Evolutionary conservation across 108 stramenopile genomes (phyloP), one percentile per base, ranked within the genome.

Genomic region (Nitzschia inconspicua): DNA sequence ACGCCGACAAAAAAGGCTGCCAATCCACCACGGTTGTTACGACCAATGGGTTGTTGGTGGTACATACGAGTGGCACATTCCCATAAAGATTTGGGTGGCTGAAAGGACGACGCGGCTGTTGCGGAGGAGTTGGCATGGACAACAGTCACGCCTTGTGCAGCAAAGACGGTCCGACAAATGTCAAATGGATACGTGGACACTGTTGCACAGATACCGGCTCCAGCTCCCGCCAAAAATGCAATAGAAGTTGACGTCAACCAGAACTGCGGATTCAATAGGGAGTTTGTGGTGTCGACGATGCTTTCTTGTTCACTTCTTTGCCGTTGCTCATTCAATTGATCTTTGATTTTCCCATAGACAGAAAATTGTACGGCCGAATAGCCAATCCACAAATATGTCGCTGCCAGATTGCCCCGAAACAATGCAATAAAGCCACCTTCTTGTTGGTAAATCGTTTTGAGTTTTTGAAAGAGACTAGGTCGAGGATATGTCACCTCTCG

Each of bases 131-230:
- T 40, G 22, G 50, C 44, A 23, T 62, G 60, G 20, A 55, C 58
- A 24, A 36, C 41, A 13, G 68, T 70, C 48, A 48, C 49, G 44
- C 88, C 93, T 62, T 86, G 70, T 1, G 89, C 77, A 30, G 95
- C 95, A 75, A 98, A 91, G 8, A 84, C 85, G 13, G 97, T 97
- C 7, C 97, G 80, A 24, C 79, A 80, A 19, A 96, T 54, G 68
- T 97, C 97, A 60, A 96, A 94, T 13, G 97, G 97, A 66, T 97
- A 97, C 13, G 97, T 95, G 3, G 74, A 60, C 4, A 91, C 14
- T 1, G 97, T 97, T 9, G 95, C 91, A 58, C 73, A 68, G 6
- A 83, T 44, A 2, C 95, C 94, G 0, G 94, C 90, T 0, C 73
- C 28, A 25, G 93, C 93, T 25, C 95, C 96, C 23, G 91, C 64